Percentiles rank a stretch among this genome's conserved stretches.
Evolutionary conservation across 1,139 yeast species (phyloP).

Genomic region (Pichiaceae sp.): DNA sequence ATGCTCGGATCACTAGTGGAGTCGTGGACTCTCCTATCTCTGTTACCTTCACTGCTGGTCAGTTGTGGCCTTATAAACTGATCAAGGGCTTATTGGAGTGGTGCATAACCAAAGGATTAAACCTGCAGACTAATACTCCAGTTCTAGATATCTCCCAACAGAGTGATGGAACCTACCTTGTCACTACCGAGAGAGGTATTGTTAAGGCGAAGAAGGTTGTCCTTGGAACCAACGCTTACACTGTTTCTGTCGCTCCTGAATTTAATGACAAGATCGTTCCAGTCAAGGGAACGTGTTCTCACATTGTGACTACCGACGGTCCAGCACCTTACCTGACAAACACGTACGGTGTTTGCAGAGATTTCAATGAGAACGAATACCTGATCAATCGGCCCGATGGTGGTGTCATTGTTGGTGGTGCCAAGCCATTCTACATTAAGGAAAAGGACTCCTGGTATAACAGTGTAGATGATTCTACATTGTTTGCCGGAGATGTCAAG

Average conservation of each 20-base stretch:
- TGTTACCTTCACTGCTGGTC: conserved; percentile 30
- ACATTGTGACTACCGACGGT: conserved; percentile 8
- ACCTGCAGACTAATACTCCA: conserved; percentile 33
- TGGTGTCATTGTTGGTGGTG: conserved; percentile 22
- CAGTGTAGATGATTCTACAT: conserved; percentile 20
- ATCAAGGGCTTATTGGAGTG: conserved; percentile 27
- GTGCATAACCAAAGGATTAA: conserved; percentile 26
- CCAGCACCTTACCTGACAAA: conserved; percentile 18
- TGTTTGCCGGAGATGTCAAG: conserved; percentile 13
- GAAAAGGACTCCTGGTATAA: conserved; percentile 14
- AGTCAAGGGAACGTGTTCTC: conserved; percentile 20
- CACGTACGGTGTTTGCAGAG: conserved; percentile 19
- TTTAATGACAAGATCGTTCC: conserved; percentile 18
- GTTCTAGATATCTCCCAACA: conserved; percentile 5
- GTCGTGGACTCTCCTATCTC: conserved; percentile 24
- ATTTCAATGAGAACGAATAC: conserved; percentile 18
- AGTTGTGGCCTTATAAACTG: conserved; percentile 36
- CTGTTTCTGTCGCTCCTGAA: conserved; percentile 23
- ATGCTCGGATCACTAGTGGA: conserved; percentile 15
- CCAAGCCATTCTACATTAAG: conserved; percentile 13
- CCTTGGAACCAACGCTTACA: conserved; percentile 33
- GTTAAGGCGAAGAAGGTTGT: conserved; percentile 24
- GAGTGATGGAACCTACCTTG: conserved; percentile 18
- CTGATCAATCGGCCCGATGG: conserved; percentile 24
- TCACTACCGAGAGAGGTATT: conserved; percentile 17